phyloP scores from a whole-genome alignment of 2,329 filamentous ascomycete genomes.

The Pyrenophora seminiperda region DNA sequence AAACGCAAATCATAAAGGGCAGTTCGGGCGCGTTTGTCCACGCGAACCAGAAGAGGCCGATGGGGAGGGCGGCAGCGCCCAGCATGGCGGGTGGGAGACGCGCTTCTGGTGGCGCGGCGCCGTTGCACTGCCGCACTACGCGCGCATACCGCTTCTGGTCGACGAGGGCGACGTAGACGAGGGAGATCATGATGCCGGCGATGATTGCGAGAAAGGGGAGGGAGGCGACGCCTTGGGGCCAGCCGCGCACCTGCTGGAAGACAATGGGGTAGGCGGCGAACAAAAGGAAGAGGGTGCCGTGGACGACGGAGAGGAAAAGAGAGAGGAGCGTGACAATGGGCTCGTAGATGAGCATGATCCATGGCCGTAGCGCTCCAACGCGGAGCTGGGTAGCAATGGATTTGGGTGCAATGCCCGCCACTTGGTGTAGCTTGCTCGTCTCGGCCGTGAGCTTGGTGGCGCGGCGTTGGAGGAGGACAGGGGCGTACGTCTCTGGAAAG shows the following conservation, averaged over 20 bases:
- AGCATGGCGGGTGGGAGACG: constrained; percentile 57
- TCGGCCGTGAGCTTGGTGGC: constrained; percentile 64
- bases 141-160: constrained; percentile 45
- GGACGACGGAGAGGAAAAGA: constrained; percentile 40
- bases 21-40: constrained; percentile 57
- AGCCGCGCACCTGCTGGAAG: constrained; percentile 41
- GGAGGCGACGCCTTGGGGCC: constrained; percentile 48
- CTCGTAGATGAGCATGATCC: constrained; percentile 27
- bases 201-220: constrained; percentile 40
- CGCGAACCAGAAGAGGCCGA: constrained; percentile 59
- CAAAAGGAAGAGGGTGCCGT: constrained; percentile 55
- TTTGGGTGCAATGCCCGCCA: constrained; percentile 43
- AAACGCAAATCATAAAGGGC: constrained; percentile 59
- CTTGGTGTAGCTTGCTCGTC: constrained; percentile 61
- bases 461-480: constrained; percentile 66
- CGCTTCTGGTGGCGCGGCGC: constrained; percentile 59
- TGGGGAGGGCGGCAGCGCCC: constrained; percentile 57
- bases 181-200: constrained; percentile 23
- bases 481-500: constrained; percentile 65
- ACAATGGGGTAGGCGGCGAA: constrained; percentile 57
- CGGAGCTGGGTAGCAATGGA: constrained; percentile 3
- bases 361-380: constrained; percentile 33
- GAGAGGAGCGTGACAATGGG: constrained; percentile 29
- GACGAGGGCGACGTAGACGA: constrained; percentile 34
- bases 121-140: constrained; percentile 27